Percentiles rank a stretch among this genome's conserved stretches.
Evolutionary conservation across 164 flowering plant genomes (phyloP).

Genomic region (Saururus chinensis): DNA sequence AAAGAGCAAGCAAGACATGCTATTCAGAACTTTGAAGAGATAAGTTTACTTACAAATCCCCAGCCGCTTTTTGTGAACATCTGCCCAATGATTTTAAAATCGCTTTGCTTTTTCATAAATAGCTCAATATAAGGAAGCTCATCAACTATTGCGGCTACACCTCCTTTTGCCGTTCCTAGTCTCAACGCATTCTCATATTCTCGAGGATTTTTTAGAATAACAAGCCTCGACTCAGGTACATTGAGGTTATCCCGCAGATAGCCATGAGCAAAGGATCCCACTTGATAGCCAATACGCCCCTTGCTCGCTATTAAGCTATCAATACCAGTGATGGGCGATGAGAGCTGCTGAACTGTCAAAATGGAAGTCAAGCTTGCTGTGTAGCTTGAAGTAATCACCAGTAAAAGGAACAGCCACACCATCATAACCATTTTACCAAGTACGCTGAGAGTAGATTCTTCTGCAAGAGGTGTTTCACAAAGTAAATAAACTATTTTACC

Average conservation of each 20-base stretch:
- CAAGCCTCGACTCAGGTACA: slow-evolving; percentile 39
- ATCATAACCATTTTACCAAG: slow-evolving; percentile 67
- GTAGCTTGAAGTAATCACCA: slow-evolving; percentile 71
- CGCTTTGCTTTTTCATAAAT: slow-evolving; percentile 31
- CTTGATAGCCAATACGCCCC: slow-evolving; percentile 63
- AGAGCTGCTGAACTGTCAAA: slow-evolving; percentile 67
- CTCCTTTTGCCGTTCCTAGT: slow-evolving; percentile 47
- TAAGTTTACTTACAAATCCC: slow-evolving; percentile 74
- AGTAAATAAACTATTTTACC: not conserved
- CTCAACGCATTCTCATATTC: slow-evolving; percentile 49
- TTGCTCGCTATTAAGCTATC: slow-evolving; percentile 51
- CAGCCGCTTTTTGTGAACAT: slow-evolving; percentile 66
- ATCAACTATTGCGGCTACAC: slow-evolving; percentile 73
- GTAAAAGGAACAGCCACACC: slow-evolving; percentile 67
- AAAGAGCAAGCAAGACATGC: not conserved
- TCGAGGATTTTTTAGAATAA: slow-evolving; percentile 34
- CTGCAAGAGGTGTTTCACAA: slow-evolving; percentile 21
- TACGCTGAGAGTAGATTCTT: slow-evolving; percentile 49
- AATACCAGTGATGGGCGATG: slow-evolving; percentile 62
- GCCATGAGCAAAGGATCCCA: slow-evolving; percentile 54
- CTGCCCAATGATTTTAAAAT: slow-evolving; percentile 53
- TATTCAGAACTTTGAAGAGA: not conserved
- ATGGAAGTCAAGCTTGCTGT: slow-evolving; percentile 83
- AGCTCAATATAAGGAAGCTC: slow-evolving; percentile 72
- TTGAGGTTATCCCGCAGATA: slow-evolving; percentile 39